These are phyloP conservation scores for Fusarium camptoceras DNA, from an alignment of 2,329 filamentous ascomycete genomes.

Conservation along the genomic window DNA sequence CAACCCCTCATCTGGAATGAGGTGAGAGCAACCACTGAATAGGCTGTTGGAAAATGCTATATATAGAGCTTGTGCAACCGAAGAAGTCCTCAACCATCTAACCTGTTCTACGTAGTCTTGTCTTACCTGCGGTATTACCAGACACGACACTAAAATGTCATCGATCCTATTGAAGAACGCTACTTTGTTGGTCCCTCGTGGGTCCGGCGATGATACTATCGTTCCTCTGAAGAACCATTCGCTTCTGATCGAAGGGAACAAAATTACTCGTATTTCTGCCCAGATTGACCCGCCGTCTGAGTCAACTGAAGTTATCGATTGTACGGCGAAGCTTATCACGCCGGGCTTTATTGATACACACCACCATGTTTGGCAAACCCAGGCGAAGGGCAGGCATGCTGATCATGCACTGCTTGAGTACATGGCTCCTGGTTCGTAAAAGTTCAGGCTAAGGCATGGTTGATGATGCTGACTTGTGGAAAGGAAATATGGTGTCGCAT, in stretches of 20 bases:
- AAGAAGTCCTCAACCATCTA: not conserved
- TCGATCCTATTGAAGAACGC: constrained; percentile 1
- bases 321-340: not conserved
- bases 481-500: constrained; percentile 11
- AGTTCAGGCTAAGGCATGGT: too few species aligned
- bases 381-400: constrained; percentile 7
- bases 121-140: fast-evolving
- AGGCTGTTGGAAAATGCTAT: not conserved
- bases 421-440: constrained; percentile 9
- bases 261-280: not conserved
- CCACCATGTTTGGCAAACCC: constrained; percentile 24
- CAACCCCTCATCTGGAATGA: not conserved
- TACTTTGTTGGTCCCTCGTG: constrained; percentile 4
- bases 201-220: not conserved
- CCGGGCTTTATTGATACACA: constrained; percentile 17
- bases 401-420: constrained; percentile 5
- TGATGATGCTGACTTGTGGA: fast-evolving
- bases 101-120: not conserved
- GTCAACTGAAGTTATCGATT: constrained; percentile 7
- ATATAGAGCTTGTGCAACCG: not conserved
- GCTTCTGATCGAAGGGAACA: constrained; percentile 3
- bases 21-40: not conserved
- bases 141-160: not conserved
- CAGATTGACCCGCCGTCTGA: not conserved
- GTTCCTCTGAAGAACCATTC: constrained; percentile 12